A percentile compares a stretch with the other conserved stretches of the same genome.
These are phyloP conservation scores for Lolium perenne DNA, from an alignment of 176 grass and related monocot species.

Conservation along the genomic window DNA sequence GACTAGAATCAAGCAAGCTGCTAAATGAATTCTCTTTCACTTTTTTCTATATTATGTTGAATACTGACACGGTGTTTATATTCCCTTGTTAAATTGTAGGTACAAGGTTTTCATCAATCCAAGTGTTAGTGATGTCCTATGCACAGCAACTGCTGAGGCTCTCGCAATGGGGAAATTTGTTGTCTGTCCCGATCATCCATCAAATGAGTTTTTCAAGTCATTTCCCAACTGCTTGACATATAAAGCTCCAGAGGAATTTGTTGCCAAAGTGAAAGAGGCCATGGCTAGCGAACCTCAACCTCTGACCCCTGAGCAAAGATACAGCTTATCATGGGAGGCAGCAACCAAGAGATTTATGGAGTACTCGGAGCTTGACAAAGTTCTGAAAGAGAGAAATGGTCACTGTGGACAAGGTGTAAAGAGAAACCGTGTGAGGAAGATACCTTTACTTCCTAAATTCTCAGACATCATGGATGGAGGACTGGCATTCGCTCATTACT, in stretches of 20 bases:
- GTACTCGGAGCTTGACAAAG: constrained; percentile 79
- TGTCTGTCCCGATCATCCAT: constrained; percentile 93
- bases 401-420: constrained; percentile 24
- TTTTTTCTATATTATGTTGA: not conserved
- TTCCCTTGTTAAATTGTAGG: constrained; percentile 49
- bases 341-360: constrained; percentile 91
- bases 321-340: constrained; percentile 88
- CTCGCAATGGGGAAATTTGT: constrained; percentile 97
- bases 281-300: constrained; percentile 73
- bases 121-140: constrained; percentile 88
- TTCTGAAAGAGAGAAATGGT: constrained; percentile 56
- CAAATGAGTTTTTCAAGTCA: constrained; percentile 89
- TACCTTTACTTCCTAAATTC: constrained; percentile 53
- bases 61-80: constrained; percentile 36
- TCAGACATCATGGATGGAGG: constrained; percentile 72
- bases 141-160: constrained; percentile 91
- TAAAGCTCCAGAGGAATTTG: constrained; percentile 78
- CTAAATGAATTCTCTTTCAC: constrained; percentile 29
- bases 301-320: constrained; percentile 75
- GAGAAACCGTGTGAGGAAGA: constrained; percentile 47
- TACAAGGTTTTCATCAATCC: constrained; percentile 97
- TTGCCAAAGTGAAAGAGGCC: constrained; percentile 70
- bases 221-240: constrained; percentile 97
- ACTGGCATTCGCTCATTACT: constrained; percentile 81
- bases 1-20: constrained; percentile 46